Conservation (phyloP, 208 protist species). For the Acanthamoeba royreba region DNA sequence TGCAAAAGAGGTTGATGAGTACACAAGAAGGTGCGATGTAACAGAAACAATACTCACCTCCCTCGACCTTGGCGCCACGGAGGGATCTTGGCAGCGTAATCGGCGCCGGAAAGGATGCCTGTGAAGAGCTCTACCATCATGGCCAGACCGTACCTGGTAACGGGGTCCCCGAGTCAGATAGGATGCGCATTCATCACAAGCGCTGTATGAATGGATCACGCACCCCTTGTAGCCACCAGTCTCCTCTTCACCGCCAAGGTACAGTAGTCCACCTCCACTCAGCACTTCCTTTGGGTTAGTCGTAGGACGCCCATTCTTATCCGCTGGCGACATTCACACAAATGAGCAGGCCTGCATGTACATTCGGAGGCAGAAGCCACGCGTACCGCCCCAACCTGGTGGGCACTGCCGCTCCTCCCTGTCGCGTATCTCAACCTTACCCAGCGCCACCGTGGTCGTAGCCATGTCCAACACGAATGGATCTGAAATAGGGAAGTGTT, state of each 20-base stretch:
- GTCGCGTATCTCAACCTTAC: constrained; percentile 61
- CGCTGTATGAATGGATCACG: neutral
- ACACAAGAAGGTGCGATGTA: neutral
- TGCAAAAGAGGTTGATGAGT: neutral
- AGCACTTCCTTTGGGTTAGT: constrained; percentile 6
- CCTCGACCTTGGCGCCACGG: neutral
- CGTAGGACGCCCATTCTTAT: constrained; percentile 22
- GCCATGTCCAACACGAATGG: constrained; percentile 65
- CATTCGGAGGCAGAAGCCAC: neutral
- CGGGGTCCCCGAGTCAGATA: too few species aligned
- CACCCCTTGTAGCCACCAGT: constrained; percentile 70
- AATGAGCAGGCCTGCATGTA: neutral
- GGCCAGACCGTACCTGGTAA: neutral
- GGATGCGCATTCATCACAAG: neutral
- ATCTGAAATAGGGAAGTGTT: constrained; percentile 3
- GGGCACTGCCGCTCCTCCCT: constrained; percentile 28
- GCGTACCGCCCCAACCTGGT: constrained; percentile 53
- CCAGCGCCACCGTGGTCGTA: constrained; percentile 59
- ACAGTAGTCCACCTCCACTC: neutral
- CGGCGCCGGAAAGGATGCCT: neutral
- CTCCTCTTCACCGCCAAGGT: constrained; percentile 52
- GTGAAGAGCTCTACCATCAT: constrained; percentile 34
- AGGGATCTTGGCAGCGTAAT: neutral
- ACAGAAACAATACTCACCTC: neutral
- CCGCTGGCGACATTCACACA: neutral